Base-by-base conservation (phyloP, 306 rosid species). In the Glycyrrhiza uralensis region DNA sequence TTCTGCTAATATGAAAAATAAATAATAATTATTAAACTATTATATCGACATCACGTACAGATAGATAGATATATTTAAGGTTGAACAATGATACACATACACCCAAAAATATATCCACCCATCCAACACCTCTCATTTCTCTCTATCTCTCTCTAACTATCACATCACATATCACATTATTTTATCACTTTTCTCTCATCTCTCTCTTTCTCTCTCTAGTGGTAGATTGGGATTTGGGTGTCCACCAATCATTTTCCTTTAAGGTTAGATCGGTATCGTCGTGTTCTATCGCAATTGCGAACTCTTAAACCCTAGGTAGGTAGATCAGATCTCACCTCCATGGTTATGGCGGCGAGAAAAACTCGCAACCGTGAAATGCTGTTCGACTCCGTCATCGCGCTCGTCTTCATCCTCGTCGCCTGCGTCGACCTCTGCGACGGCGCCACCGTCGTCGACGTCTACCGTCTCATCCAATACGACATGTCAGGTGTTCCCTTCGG, bases 371-470 rank as follows among this genome's bases (percentile, higher is more conserved):
- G 86, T 33, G 84, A 87, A 41, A 82, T 85, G 54, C 72, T 95
- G 11, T 70, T 80, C 64, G 99, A 94, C 79, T 89, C 99, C 0
- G 86, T 89, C 57, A 73, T 95, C 71, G 97, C 96, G 3, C 86
- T 91, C 11, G 79, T 89, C 35, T 81, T 89, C 85, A 59, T 95
- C 32, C 85, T 95, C 44, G 80, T 95, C 20, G 92, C 96, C 32
- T 91, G 96, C 79, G 96, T 87, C 38, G 99, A 92, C 84, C 88
- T 95, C 72, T 88, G 99, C 46, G 96, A 92, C 85, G 97, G 89
- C 71, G 99, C 97, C 78, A 85, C 97, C 7, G 97, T 89, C 39
- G 99, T 95, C 59, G 99, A 95, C 23, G 97, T 95, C 32, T 95
- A 91, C 79, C 92, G 97, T 1, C 85, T 94, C 52, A 94, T 94